These are phyloP conservation scores for Perilla frutescens DNA, from an alignment of 257 asterid species.

Conservation along the genomic window DNA sequence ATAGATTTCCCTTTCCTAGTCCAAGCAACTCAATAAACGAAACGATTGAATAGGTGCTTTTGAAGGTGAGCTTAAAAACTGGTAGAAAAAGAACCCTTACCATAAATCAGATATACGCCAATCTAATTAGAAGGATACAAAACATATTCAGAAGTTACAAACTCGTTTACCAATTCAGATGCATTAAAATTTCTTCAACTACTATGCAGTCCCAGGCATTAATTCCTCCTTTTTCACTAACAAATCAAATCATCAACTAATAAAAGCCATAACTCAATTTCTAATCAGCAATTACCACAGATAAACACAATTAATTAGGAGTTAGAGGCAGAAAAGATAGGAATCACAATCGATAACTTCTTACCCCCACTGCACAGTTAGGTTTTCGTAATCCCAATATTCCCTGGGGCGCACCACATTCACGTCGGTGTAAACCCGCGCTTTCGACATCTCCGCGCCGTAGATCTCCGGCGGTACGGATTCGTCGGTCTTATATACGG, in stretches of 20 bases:
- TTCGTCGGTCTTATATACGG: slow-evolving; percentile 20
- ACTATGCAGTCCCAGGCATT: background rate
- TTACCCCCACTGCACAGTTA: slow-evolving; percentile 76
- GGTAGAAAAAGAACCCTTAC: background rate
- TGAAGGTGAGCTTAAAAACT: background rate
- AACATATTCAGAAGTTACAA: background rate
- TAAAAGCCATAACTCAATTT: background rate
- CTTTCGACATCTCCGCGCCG: slow-evolving; percentile 65
- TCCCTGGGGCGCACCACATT: slow-evolving; percentile 75
- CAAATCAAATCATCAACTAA: background rate
- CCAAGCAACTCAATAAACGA: slow-evolving; percentile 1
- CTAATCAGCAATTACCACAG: background rate
- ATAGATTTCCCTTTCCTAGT: background rate
- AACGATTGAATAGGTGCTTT: background rate
- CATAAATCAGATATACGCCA: background rate
- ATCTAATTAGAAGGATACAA: background rate
- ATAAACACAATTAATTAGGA: background rate
- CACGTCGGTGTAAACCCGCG: slow-evolving; percentile 71
- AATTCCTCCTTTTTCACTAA: background rate
- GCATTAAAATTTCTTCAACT: background rate
- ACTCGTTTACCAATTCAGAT: background rate
- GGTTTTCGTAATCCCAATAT: slow-evolving; percentile 75
- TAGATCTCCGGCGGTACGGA: slow-evolving; percentile 49
- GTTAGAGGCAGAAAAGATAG: background rate
- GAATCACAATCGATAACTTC: background rate